These are phyloP conservation scores for Wickerhamomyces hampshirensis DNA, from an alignment of 805 yeast species.

Conservation along the genomic window DNA sequence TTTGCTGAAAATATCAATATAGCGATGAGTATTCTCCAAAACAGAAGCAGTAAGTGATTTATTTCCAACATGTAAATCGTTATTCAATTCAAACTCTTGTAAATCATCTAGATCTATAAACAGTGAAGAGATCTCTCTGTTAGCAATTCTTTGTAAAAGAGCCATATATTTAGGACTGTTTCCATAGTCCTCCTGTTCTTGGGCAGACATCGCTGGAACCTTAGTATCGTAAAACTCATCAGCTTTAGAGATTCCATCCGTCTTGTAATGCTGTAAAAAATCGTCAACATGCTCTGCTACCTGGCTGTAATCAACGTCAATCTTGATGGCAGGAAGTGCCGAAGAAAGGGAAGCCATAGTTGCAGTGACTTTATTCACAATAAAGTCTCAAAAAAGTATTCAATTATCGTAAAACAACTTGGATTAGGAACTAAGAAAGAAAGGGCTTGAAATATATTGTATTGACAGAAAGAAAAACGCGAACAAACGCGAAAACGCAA, in stretches of 20 bases:
- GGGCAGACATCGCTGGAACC: constrained; percentile 20
- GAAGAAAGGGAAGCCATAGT: constrained; percentile 19
- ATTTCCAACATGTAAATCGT: constrained; percentile 23
- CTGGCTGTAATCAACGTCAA: constrained; percentile 69
- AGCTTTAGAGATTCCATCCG: constrained; percentile 27
- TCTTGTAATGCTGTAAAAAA: constrained; percentile 65
- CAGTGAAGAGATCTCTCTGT: constrained; percentile 69
- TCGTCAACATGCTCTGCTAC: constrained; percentile 54
- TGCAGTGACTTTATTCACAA: not conserved
- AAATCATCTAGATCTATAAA: constrained; percentile 83
- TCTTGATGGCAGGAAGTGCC: constrained; percentile 57
- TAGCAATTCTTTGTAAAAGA: constrained; percentile 73
- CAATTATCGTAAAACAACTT: too few species aligned
- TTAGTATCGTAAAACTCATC: constrained; percentile 33
- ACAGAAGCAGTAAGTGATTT: constrained; percentile 52
- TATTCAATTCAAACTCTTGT: constrained; percentile 56
- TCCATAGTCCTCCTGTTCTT: constrained; percentile 24
- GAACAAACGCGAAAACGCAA: too few species aligned
- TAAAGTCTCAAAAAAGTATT: too few species aligned
- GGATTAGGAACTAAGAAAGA: too few species aligned
- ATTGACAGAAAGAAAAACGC: too few species aligned
- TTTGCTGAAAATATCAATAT: constrained; percentile 67
- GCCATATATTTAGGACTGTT: constrained; percentile 71
- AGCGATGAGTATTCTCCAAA: constrained; percentile 70
- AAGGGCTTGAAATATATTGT: too few species aligned